A percentile compares a stretch with the other conserved stretches of the same genome.
Conservation (phyloP, 345 rosid genomes). For the Camelina hispida region DNA sequence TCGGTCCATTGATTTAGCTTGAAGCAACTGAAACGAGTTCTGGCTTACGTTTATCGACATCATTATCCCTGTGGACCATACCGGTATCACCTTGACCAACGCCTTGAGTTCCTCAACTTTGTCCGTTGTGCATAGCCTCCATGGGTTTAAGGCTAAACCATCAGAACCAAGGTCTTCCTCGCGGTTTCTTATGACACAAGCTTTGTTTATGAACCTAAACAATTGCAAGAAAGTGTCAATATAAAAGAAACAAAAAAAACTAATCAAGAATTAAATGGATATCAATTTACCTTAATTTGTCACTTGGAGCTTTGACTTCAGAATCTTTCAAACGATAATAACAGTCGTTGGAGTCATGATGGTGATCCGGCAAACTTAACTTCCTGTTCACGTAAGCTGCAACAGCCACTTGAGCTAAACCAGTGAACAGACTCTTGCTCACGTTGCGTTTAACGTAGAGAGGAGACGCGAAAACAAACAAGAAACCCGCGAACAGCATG, state of each 20-base stretch:
- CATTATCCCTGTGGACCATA: slow-evolving; percentile 80
- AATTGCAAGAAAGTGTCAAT: slow-evolving; percentile 21
- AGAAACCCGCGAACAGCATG: slow-evolving; percentile 52
- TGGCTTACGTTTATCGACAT: slow-evolving; percentile 69
- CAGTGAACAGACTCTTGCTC: slow-evolving; percentile 54
- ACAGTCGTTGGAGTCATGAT: slow-evolving; percentile 45
- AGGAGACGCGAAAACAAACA: slow-evolving; percentile 60
- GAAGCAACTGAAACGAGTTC: slow-evolving; percentile 71
- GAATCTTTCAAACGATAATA: slow-evolving; percentile 61
- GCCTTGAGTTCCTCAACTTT: slow-evolving; percentile 87
- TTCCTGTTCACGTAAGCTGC: slow-evolving; percentile 60
- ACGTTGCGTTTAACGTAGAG: slow-evolving; percentile 56
- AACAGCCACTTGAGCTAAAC: slow-evolving; percentile 56
- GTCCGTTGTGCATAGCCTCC: slow-evolving; percentile 81
- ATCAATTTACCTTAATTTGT: slow-evolving; percentile 53
- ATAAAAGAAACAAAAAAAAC: not conserved
- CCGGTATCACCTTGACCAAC: slow-evolving; percentile 64
- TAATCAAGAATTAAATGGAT: not conserved
- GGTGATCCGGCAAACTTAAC: slow-evolving; percentile 50
- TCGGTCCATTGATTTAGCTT: slow-evolving; percentile 76
- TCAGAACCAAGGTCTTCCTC: slow-evolving; percentile 59
- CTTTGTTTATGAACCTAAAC: slow-evolving; percentile 75
- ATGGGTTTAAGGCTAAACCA: slow-evolving; percentile 65
- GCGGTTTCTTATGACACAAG: slow-evolving; percentile 59
- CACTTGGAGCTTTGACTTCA: slow-evolving; percentile 53